A percentile compares a stretch with the other conserved stretches of the same genome.
phyloP scores from a whole-genome alignment of 106 monocot genomes.

The Allium sativum region DNA sequence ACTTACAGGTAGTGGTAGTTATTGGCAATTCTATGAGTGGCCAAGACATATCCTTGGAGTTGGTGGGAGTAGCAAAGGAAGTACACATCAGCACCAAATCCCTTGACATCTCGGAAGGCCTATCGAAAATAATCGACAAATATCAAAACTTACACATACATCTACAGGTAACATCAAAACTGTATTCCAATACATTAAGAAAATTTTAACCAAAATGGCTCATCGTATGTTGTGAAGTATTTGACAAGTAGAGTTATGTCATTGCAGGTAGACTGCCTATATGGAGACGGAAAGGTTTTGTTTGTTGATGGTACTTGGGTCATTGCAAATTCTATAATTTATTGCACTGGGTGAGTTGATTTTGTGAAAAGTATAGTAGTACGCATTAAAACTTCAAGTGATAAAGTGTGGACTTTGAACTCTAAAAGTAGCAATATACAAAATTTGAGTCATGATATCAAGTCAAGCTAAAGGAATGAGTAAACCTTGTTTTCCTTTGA shows the following conservation, averaged over 20 bases:
- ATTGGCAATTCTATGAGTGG: conserved; percentile 55
- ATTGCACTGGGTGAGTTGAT: conserved; percentile 50
- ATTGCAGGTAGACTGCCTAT: conserved; percentile 34
- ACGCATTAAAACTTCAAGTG: neutral
- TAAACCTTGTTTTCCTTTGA: conserved; percentile 20
- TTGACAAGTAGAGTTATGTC: neutral
- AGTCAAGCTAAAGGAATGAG: conserved; percentile 3
- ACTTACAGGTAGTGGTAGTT: conserved; percentile 37
- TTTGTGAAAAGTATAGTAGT: conserved; percentile 1
- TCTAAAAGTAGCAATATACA: neutral
- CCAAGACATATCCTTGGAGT: conserved; percentile 57
- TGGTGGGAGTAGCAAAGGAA: conserved; percentile 34
- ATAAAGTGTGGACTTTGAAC: neutral
- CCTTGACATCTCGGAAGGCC: conserved; percentile 31
- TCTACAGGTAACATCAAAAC: conserved; percentile 21
- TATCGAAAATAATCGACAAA: conserved; percentile 33
- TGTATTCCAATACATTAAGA: neutral
- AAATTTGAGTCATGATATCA: neutral
- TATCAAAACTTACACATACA: conserved; percentile 33
- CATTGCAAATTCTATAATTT: conserved; percentile 45
- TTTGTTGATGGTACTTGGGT: conserved; percentile 39
- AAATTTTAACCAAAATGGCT: neutral
- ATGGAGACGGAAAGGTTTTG: conserved; percentile 40
- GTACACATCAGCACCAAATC: conserved; percentile 51
- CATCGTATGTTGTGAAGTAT: neutral